Conservation (phyloP, 306 rosid genomes). For the Castanea mollissima region DNA sequence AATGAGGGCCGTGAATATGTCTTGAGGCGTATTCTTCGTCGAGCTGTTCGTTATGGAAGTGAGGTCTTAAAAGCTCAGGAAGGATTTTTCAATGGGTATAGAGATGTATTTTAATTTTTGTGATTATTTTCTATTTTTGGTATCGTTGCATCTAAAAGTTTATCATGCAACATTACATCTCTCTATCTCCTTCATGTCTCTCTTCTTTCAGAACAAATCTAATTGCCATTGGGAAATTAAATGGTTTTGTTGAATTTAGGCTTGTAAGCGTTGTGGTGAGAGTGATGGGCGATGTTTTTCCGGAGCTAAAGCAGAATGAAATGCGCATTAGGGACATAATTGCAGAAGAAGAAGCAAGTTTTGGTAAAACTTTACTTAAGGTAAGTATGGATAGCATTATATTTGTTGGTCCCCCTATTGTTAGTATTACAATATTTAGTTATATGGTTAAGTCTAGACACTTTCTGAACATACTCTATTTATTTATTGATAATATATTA, state of each 20-base stretch:
- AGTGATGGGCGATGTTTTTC: conserved; percentile 77
- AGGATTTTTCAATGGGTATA: conserved; percentile 91
- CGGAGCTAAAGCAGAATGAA: conserved; percentile 77
- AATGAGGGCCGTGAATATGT: conserved; percentile 99
- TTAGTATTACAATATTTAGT: not conserved
- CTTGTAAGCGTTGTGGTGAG: conserved; percentile 66
- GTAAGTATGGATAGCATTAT: conserved; percentile 30
- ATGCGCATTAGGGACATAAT: conserved; percentile 59
- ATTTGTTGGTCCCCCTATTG: not conserved
- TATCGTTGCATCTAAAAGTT: not conserved
- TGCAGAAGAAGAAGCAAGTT: conserved; percentile 92
- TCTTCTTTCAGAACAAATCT: not conserved
- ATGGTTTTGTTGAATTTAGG: conserved; percentile 39
- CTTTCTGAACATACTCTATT: not conserved
- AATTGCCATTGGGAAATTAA: not conserved
- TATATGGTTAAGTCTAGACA: not conserved
- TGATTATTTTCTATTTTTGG: not conserved
- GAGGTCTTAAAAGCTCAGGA: conserved; percentile 89
- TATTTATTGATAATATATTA: not conserved
- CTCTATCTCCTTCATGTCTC: not conserved
- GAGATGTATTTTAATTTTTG: not conserved
- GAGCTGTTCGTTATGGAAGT: conserved; percentile 97
- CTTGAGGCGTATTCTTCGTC: conserved; percentile 95
- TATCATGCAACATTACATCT: not conserved
- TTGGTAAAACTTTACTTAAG: conserved; percentile 92